Base-by-base conservation (phyloP, 1,139 yeast genomes). In the Pichia sp. region DNA sequence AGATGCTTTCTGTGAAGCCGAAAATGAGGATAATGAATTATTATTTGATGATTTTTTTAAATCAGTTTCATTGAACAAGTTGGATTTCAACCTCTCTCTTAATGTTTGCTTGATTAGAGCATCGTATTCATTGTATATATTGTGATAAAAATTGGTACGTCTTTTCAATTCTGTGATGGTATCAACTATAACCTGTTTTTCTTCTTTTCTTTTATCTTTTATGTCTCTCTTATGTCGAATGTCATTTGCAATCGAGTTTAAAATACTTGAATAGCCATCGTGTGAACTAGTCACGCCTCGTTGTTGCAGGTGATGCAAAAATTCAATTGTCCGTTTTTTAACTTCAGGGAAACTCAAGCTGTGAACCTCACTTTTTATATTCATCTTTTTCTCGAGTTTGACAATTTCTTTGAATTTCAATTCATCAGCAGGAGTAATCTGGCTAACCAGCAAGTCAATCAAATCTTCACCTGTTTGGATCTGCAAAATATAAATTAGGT, bases 211-310 rank as follows among this genome's bases (percentile, higher is more conserved):
- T 35, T 75, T 69, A 16, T 74, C 62, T 49, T 95, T 73, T 50
- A 85, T 84, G 45, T 79, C 75, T 52, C 81, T 81, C 56, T 88
- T 88, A 37, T 86, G 79, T 57, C 81, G 80, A 54, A 92, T 87
- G 53, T 94, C 97, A 44, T 75, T 66, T 0, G 95, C 95, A 50
- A 92, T 83, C 50, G 85, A 87, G 58, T 88, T 88, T 48, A 92
- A 66, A 29, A 92, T 62, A 28, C 75, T 81, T 60, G 92, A 98
- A 61, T 82, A 87, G 33, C 85, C 79, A 58, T 86, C 79, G 27
- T 72, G 68, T 47, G 95, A 72, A 3, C 83, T 68, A 10, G 88
- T 72, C 42, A 73, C 67, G 3, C 90, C 92, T 60, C 77, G 66
- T 1, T 74, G 62, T 59, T 90, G 97, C 44, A 92, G 68, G 54